phyloP scores from a whole-genome alignment of 2,329 filamentous ascomycete species.

The Penicillium fuscoglaucum region DNA sequence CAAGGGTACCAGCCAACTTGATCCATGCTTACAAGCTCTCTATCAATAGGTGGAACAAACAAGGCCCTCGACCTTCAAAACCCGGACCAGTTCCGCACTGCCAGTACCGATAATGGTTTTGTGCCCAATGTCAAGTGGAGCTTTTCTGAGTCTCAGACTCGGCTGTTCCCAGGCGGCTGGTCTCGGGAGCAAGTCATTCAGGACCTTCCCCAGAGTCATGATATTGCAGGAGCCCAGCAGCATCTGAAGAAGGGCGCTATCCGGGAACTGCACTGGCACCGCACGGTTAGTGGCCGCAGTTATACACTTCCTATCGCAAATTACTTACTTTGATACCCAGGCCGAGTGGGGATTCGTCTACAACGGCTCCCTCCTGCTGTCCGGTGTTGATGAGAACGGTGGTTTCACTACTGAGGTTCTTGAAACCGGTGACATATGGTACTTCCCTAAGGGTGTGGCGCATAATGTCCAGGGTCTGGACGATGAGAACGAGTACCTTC shows the following conservation, averaged over 20 bases:
- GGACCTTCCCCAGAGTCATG: constrained; percentile 65
- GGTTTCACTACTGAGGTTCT: constrained; percentile 54
- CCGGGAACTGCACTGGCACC: constrained; percentile 67
- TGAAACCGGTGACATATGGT: constrained; percentile 66
- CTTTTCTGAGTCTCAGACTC: constrained; percentile 67
- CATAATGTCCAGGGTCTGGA: constrained; percentile 63
- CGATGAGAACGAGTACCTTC: constrained; percentile 66
- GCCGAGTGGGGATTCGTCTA: constrained; percentile 69
- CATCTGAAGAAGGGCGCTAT: constrained; percentile 67
- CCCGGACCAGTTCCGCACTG: constrained; percentile 62
- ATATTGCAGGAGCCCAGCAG: constrained; percentile 68
- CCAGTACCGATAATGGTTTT: constrained; percentile 62
- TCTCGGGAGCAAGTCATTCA: constrained; percentile 65
- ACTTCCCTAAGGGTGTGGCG: constrained; percentile 65
- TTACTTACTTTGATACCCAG: constrained; percentile 35
- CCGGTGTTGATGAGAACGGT: constrained; percentile 65
- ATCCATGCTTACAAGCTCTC: constrained; percentile 1
- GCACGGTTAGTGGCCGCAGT: constrained; percentile 51
- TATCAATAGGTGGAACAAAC: constrained; percentile 61
- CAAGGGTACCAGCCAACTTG: not conserved
- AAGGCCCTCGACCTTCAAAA: constrained; percentile 61
- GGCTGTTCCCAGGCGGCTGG: constrained; percentile 65
- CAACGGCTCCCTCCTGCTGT: constrained; percentile 57
- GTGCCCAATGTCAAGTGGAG: constrained; percentile 70
- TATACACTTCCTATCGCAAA: not conserved